Evolutionary conservation across 2,329 filamentous ascomycete genomes (phyloP), one percentile per base, ranked within the genome.

Genomic region (Hirsutella minnesotensis): DNA sequence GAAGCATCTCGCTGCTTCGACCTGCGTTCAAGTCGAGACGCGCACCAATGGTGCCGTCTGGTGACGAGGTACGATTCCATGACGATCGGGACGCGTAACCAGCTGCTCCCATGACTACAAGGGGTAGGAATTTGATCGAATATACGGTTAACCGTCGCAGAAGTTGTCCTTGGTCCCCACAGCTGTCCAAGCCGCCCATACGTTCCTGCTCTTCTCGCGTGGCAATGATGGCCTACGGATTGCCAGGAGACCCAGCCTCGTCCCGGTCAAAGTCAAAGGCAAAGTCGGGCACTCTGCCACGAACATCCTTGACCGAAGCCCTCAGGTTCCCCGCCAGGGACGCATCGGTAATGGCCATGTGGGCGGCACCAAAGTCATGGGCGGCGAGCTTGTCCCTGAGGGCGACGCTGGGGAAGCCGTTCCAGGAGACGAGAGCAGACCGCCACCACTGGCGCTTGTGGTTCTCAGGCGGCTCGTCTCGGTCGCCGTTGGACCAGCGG

Each of bases 361-460:
- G 42, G 12, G 47, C 47, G n/a, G 20, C 16, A 7, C 47, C 49
- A 41, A 49, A 51, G 21, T 49, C 45, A 21, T 48, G 44, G 22
- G 40, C 41, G 13, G 39, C 22, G 9, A 51, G 42, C 38, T 43
- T 41, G 13, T 45, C 36, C 7, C 45, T 34, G 38, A 46, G 36
- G 4, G n/a, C 39, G 15, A 40, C 10, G 35, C 20, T 41, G 5
- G 58, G 57, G 40, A 56, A 61, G 9, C 59, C 60, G 24, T 60
- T 56, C 33, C 53, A 63, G 19, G 49, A 53, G 5, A 62, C 48
- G 22, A 61, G 48, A 53, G 5, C 51, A 40, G 45, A 60, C 18
- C 15, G 37, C 45, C 45, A 59, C 61, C 61, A 63, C 21, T 53
- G 48, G 3, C 56, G 55, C 45, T 49, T 53, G 37, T 55, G 51